Percentiles rank a stretch among this genome's conserved stretches.
phyloP scores from a whole-genome alignment of 768 basidiomycete species.

The Clavulina sp. region DNA sequence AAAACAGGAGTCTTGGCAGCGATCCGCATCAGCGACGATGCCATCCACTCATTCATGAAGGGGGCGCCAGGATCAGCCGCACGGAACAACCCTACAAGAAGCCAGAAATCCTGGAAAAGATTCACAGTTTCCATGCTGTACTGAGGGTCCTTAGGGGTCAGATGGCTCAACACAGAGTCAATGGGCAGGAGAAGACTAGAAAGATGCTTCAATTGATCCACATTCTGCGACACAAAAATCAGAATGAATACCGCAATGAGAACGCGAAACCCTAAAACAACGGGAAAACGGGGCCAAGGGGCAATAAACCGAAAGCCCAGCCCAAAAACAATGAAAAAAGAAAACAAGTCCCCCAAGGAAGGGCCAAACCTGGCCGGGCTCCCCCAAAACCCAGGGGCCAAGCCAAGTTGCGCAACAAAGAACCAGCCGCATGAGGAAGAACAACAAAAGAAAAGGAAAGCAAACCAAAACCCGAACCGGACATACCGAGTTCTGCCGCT shows the following conservation, averaged over 20 bases:
- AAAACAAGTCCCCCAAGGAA: constrained; percentile 71
- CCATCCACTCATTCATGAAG: constrained; percentile 41
- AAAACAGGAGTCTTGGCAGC: constrained; percentile 74
- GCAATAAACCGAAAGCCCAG: constrained; percentile 75
- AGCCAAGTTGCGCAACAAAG: constrained; percentile 74
- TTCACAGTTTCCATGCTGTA: constrained; percentile 49
- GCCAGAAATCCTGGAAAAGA: constrained; percentile 89
- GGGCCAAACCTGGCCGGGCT: constrained; percentile 61
- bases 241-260: constrained; percentile 46
- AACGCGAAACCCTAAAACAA: constrained; percentile 80
- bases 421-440: constrained; percentile 29
- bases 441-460: not conserved
- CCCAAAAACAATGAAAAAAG: constrained; percentile 80
- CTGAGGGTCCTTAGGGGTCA: too few species aligned
- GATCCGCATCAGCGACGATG: constrained; percentile 57
- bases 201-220: constrained; percentile 73
- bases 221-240: constrained; percentile 45
- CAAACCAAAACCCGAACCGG: too few species aligned
- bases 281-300: constrained; percentile 47
- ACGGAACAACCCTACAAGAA: constrained; percentile 72
- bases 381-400: constrained; percentile 60
- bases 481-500: not conserved
- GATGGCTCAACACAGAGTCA: constrained; percentile 63
- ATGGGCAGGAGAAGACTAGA: constrained; percentile 81
- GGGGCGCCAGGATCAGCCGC: constrained; percentile 32